A percentile compares a stretch with the other conserved stretches of the same genome.
These are phyloP conservation scores for Limonium bicolor DNA, from an alignment of 148 eudicot genomes.

Conservation along the genomic window DNA sequence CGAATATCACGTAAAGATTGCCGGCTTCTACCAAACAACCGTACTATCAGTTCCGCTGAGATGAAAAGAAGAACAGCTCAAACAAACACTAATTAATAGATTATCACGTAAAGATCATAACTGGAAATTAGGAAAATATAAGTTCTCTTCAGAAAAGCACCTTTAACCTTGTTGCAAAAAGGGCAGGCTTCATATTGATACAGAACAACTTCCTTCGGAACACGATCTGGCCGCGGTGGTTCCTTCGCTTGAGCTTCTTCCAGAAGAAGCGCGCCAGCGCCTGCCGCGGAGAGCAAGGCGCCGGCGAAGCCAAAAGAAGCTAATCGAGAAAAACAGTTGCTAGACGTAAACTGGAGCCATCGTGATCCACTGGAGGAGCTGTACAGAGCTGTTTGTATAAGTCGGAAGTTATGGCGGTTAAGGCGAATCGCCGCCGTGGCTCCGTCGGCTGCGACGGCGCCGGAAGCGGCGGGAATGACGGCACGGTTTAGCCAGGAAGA, in stretches of 20 bases:
- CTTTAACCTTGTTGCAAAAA: constrained; percentile 93
- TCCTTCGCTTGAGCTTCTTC: constrained; percentile 28
- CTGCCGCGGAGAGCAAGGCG: constrained; percentile 9
- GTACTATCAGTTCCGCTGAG: too few relatives aligned
- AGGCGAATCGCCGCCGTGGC: too few relatives aligned
- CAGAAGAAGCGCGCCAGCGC: constrained; percentile 8
- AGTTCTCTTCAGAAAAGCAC: too few relatives aligned
- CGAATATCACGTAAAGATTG: too few relatives aligned
- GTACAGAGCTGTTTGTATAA: constrained; percentile 8
- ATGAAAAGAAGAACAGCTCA: too few relatives aligned
- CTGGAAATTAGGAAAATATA: too few relatives aligned
- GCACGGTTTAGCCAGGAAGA: constrained; percentile 4
- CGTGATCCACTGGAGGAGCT: constrained; percentile 2
- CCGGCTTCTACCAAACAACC: too few relatives aligned
- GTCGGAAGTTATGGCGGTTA: too few relatives aligned
- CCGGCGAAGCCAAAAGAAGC: constrained; percentile 17
- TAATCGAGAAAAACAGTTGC: neutral
- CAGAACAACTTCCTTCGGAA: constrained; percentile 54
- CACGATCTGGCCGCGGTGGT: constrained; percentile 10
- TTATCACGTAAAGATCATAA: too few relatives aligned
- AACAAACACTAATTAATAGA: too few relatives aligned
- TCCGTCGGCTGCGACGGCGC: neutral
- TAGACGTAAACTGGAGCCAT: neutral
- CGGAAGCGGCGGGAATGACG: constrained; percentile 3
- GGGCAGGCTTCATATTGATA: constrained; percentile 99